Evolutionary conservation across 495 filamentous ascomycete genomes (phyloP), one percentile per base, ranked within the genome.

Genomic region (Jackrogersella multiformis): DNA sequence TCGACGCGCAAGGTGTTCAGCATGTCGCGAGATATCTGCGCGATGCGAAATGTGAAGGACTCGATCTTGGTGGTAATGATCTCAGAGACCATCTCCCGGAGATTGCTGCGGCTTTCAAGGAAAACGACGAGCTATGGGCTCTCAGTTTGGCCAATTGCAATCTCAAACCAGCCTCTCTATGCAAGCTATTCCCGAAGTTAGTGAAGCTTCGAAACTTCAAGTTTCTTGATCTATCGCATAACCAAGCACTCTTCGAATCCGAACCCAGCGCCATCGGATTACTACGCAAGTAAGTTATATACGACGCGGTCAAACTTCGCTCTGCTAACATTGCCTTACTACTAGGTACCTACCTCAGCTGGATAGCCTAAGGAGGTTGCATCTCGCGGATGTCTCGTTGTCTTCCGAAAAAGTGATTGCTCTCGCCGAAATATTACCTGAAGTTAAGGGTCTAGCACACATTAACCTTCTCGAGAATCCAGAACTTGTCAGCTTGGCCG

Each of bases 11-110:
- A 56, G 91, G 92, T 2, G 76, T 96, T 52, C 84, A 88, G 54
- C 89, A 95, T 74, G 83, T 97, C 36, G 83, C 89, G 28, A 84
- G 85, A 51, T 97, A 92, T 76, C 73, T 97, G 35, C 82, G 85
- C 48, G 84, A 83, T 39, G 89, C 89, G 0, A 81, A 87, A 39
- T 99, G 94, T 65, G 91, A 96, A 74, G 95, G 92, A 0, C 80
- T 99, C 5, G 95, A 98, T 75, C 77, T 99, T n/a, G 94, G 94
- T 34, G 92, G 92, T n/a, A 98, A 97, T 70, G 86, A 93, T 56
- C 70, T 87, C 23, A 78, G 87, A 61, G 86, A 93, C 28, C 83
- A 89, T 61, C 78, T 97, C n/a, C 82, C 84, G 42, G 78, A 88
- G 28, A 76, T 99, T 34, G 85, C 88, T 1, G 82, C 84, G 15